Conservation (phyloP, 306 rosid species). For the Dalbergia cochinchinensis region DNA sequence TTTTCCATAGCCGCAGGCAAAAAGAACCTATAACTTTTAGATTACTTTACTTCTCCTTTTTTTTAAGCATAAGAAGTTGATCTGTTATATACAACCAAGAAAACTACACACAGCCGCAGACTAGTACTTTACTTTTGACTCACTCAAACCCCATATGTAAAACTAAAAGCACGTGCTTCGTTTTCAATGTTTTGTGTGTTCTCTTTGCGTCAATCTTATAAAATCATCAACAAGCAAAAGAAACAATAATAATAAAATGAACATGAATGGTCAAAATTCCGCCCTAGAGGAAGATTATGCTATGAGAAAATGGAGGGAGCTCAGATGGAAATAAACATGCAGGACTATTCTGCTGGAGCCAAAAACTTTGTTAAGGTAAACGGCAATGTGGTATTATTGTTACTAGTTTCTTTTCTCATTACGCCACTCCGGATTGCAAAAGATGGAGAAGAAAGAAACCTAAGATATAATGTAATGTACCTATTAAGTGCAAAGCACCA, state of each 20-base stretch:
- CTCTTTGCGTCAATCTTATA: conserved; percentile 45
- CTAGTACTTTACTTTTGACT: conserved; percentile 49
- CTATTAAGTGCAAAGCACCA: conserved; percentile 99
- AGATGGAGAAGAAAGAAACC: neutral
- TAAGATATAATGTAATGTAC: conserved; percentile 42
- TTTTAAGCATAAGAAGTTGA: conserved; percentile 31
- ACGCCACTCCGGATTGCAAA: neutral
- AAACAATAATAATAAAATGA: conserved; percentile 31
- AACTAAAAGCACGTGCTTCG: conserved; percentile 32
- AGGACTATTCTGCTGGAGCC: neutral
- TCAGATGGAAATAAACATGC: conserved; percentile 1
- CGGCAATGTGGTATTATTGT: conserved; percentile 1
- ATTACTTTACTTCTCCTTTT: conserved; percentile 38
- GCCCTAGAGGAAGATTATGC: neutral
- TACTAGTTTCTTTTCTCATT: neutral
- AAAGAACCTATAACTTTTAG: conserved; percentile 53
- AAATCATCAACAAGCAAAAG: conserved; percentile 32
- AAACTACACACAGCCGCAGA: conserved; percentile 43
- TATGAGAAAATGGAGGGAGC: neutral
- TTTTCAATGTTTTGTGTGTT: conserved; percentile 37
- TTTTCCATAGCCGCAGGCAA: conserved; percentile 62
- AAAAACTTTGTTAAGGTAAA: neutral
- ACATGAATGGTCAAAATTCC: conserved; percentile 23
- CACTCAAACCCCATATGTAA: conserved; percentile 37
- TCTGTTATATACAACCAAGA: conserved; percentile 30